Conservation (phyloP, 306 rosid species). For the peach (Prunus persica) region Prunus_persica_NCBIv2 NC_034009.1:5417001-5417500, state of each 20-base stretch:
- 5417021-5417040: no score
- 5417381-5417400: no score
- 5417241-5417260: background rate
- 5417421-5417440: no score
- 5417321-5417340: background rate
- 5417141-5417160: background rate
- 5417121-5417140: background rate
- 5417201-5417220: background rate
- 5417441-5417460: no score
- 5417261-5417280: background rate
- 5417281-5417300: background rate
- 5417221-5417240: background rate
- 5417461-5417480: no score
- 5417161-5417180: no score
- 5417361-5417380: no score
- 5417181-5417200: background rate
- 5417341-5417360: background rate
- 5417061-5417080: background rate
- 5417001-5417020: no score
- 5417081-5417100: background rate
- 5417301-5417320: background rate
- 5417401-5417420: no score
- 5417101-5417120: background rate
- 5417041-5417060: background rate
- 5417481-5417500: no score